A percentile compares a stretch with the other conserved stretches of the same genome.
Evolutionary conservation across 306 rosid species (phyloP).

Genomic region (peach (Prunus persica)): Prunus_persica_NCBIv2 NC_034011.1:24004501-24005000

Average conservation of each 20-base stretch:
- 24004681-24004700: conserved; percentile 32
- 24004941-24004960: neutral
- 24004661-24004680: conserved; percentile 84
- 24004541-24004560: conserved; percentile 82
- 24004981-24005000: conserved; percentile 58
- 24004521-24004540: neutral
- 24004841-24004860: neutral
- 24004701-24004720: neutral
- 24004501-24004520: neutral
- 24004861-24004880: neutral
- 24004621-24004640: conserved; percentile 77
- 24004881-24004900: neutral
- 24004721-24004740: neutral
- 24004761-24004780: neutral
- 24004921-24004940: neutral
- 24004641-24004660: conserved; percentile 87
- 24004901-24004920: neutral
- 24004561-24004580: conserved; percentile 66
- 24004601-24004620: conserved; percentile 60
- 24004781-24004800: neutral
- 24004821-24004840: neutral
- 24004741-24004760: neutral
- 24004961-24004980: neutral
- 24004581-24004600: conserved; percentile 64
- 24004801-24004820: neutral